phyloP scores from a whole-genome alignment of 108 stramenopile species.

The Nannochloropsis granulata region DNA sequence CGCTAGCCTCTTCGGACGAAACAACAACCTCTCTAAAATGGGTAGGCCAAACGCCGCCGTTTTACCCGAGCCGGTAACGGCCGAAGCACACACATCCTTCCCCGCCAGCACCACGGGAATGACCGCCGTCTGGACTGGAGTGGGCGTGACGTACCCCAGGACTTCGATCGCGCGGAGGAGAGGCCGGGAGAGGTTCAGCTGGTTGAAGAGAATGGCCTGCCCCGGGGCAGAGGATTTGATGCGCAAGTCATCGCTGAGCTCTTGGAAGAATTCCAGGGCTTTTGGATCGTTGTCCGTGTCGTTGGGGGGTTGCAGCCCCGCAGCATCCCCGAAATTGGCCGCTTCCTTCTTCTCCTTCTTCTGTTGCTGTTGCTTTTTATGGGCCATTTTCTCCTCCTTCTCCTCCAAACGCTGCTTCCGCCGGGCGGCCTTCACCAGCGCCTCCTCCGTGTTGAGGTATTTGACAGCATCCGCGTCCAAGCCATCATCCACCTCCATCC shows the following conservation, averaged over 20 bases:
- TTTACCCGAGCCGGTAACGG: slow-evolving; percentile 70
- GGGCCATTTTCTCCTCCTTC: slow-evolving; percentile 5
- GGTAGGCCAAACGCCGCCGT: slow-evolving; percentile 94
- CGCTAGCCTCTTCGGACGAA: slow-evolving; percentile 53
- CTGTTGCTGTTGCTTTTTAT: slow-evolving; percentile 5
- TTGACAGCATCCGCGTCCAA: neutral
- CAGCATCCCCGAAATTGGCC: neutral
- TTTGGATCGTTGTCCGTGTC: neutral
- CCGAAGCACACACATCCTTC: slow-evolving; percentile 81
- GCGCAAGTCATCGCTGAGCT: neutral
- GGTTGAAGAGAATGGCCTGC: slow-evolving; percentile 54
- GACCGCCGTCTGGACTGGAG: slow-evolving; percentile 74
- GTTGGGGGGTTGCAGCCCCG: neutral
- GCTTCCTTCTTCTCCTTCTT: neutral
- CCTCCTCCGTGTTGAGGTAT: neutral
- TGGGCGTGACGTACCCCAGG: slow-evolving; percentile 85
- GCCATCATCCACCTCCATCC: slow-evolving; percentile 2
- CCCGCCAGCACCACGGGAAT: slow-evolving; percentile 73
- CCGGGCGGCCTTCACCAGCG: neutral
- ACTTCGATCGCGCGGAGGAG: slow-evolving; percentile 75
- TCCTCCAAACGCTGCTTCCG: neutral
- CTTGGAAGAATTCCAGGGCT: neutral
- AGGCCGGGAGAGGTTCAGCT: slow-evolving; percentile 79
- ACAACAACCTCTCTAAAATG: slow-evolving; percentile 74
- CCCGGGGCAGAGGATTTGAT: neutral